Base-by-base conservation (phyloP, 768 basidiomycete genomes). In the Lepiota brunneoincarnata region DNA sequence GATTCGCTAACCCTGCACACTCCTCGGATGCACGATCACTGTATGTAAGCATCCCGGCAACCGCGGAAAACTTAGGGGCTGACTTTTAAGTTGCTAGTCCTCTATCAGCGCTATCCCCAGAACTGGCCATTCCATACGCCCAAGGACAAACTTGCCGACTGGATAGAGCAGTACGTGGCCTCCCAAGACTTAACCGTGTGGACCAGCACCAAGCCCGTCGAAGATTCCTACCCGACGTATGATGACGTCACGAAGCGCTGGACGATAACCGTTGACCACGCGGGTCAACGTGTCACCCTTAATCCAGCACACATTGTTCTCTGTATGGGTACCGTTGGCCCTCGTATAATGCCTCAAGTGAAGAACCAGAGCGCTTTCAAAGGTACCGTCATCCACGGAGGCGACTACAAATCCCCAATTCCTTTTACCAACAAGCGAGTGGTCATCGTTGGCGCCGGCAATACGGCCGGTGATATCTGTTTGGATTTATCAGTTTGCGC, bases 141-240 rank as follows among this genome's bases (percentile, higher is more conserved):
- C 4, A 54, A 54, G n/a, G 45, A 54, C 24, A 54, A 54, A n/a
- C n/a, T 47, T 7, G 52, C 52, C 9, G 47, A 47, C 20, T 54
- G 52, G 52, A 46, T 54, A 2, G 52, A 54, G n/a, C 26, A 40
- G n/a, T 54, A 54, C 15, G 52, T 23, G 31, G 31, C n/a, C 34
- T 21, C 37, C 3, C 52, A 46, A 24, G 52, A 54, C 20, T 20
- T 54, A n/a, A 46, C 45, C n/a, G 44, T 54, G 12, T 54, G 52
- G 52, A 54, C 44, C 20, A 54, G 36, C 24, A 28, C 45, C 11
- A 54, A 14, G 18, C 36, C 52, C 2, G 37, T 11, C 4, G 44
- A 54, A 4, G 52, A 41, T 40, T 39, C 37, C 4, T 18, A 15
- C 9, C 45, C 52, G 3, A 31, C 35, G 6, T 54, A 54, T 10